Base-by-base conservation (phyloP, 2,329 filamentous ascomycete species). In the Fusarium sambucinum region DNA sequence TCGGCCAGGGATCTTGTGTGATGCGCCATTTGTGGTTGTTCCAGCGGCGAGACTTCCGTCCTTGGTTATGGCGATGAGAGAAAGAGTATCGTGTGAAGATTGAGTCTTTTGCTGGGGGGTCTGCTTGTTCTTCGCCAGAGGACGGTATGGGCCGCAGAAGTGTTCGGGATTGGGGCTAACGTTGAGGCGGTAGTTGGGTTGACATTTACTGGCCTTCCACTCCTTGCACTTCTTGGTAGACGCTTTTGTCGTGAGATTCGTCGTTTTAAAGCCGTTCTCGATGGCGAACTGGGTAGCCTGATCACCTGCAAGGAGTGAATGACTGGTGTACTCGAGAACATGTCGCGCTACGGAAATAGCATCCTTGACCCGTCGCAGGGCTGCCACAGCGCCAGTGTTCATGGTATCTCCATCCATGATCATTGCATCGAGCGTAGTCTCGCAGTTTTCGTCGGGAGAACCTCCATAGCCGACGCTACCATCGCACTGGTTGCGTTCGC, bases 361-460 rank as follows among this genome's bases (percentile, higher is more conserved):
- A 62, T 84, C 77, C 38, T 76, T 79, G 21, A 87, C 74, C 37
- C 85, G 80, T 7, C 85, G 80, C 21, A 87, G 75, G 1, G 79
- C 82, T 0, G 84, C 85, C 7, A 87, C 85, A 7, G 85, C 84
- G 41, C 85, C 85, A 1, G 81, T 79, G 17, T 86, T 85, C 77
- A 87, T 80, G n/a, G 79, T 84, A 0, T 74, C 76, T 29, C 85
- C 85, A 72, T 87, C 85, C 81, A 87, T 87, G 74, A 87, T 81
- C 78, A 87, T 80, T n/a, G 85, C 85, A 74, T 87, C 85, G 16
- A 87, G 83, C 1, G 85, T 87, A 5, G 85, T 87, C 77, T 87
- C 85, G 76, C 85, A 87, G 32, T 76, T 74, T 72, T 87, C 85
- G 64, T 86, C 85, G 0, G 85, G 84, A 4, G 84, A 86, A 10